Base-by-base conservation (phyloP, 2,329 filamentous ascomycete species). In the Hypoxylon rubiginosum region DNA sequence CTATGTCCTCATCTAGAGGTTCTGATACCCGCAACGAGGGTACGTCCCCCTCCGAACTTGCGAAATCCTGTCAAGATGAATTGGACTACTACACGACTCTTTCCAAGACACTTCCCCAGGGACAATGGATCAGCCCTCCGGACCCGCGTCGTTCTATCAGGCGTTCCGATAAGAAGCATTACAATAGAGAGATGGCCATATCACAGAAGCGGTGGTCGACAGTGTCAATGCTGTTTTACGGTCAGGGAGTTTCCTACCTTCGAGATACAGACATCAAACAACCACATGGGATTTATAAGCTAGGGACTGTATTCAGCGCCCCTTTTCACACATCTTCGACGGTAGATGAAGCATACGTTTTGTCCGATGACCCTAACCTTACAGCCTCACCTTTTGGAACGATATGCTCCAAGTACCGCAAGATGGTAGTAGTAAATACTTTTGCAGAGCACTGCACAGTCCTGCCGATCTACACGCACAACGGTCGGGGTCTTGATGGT, bases 381-480 rank as follows among this genome's bases (percentile, higher is more conserved):
- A 75, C 73, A 1, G 64, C 70, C 7, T 73, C 74, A 1, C 68
- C 72, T 1, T 76, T 67, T 51, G 75, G 74, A 1, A 64, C 67
- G 0, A 64, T 75, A 1, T 43, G 68, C 28, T 72, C 70, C 30
- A 75, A 77, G 54, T 74, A 68, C 28, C 69, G 75, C 19, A 75
- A 72, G 49, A 71, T 74, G 70, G 52, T 76, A 4, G 72, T 76
- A 0, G 8, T 75, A 1, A 58, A 68, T 7, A 32, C 48, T 8
- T 76, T 71, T 24, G 66, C 62, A 13, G 56, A 66, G n/a, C 69
- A 73, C 46, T 60, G 70, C 32, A 41, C 59, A 3, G 74, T 70
- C n/a, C 11, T 73, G 4, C 75, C 74, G 1, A 72, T 76, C 15
- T 76, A 72, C 49, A 67, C 71, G 0, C 67, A 75, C 52, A 66